A percentile compares a stretch with the other conserved stretches of the same genome.
phyloP scores from a whole-genome alignment of 2,329 filamentous ascomycete genomes.

The Penicillium freii region DNA sequence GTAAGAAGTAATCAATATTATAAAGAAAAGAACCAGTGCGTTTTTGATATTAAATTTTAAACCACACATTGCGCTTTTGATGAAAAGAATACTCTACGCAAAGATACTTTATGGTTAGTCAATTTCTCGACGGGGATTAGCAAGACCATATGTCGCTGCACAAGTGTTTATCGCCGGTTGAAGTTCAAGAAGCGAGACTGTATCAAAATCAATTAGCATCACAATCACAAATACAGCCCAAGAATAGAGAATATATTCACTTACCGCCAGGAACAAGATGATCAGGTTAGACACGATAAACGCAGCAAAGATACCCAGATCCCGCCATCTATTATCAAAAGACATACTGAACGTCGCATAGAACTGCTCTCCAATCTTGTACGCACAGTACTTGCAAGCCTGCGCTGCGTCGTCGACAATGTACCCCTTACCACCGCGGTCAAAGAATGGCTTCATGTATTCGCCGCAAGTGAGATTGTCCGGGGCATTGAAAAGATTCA shows the following conservation, averaged over 20 bases:
- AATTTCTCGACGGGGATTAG: neutral
- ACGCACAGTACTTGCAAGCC: constrained; percentile 78
- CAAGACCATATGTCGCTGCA: neutral
- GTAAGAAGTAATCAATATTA: neutral
- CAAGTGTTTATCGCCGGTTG: constrained; percentile 39
- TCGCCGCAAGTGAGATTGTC: constrained; percentile 65
- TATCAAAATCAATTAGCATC: constrained; percentile 11
- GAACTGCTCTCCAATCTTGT: constrained; percentile 75
- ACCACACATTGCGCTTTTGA: neutral
- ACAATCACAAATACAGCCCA: neutral
- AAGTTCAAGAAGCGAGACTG: constrained; percentile 49
- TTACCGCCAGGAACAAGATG: constrained; percentile 58
- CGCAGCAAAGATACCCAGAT: constrained; percentile 73
- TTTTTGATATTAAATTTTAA: neutral
- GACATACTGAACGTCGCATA: constrained; percentile 65
- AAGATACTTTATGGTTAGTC: neutral
- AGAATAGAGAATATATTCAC: constrained; percentile 21
- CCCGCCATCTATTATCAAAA: constrained; percentile 72
- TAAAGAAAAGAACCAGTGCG: neutral
- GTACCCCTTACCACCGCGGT: constrained; percentile 67
- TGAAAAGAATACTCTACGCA: neutral
- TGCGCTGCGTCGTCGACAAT: constrained; percentile 64
- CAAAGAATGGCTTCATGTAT: constrained; percentile 73
- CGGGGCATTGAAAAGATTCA: constrained; percentile 68
- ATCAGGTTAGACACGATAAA: constrained; percentile 78